Evolutionary conservation across 2,329 filamentous ascomycete species (phyloP), one percentile per base, ranked within the genome.

Genomic region (Xylaria sp.): DNA sequence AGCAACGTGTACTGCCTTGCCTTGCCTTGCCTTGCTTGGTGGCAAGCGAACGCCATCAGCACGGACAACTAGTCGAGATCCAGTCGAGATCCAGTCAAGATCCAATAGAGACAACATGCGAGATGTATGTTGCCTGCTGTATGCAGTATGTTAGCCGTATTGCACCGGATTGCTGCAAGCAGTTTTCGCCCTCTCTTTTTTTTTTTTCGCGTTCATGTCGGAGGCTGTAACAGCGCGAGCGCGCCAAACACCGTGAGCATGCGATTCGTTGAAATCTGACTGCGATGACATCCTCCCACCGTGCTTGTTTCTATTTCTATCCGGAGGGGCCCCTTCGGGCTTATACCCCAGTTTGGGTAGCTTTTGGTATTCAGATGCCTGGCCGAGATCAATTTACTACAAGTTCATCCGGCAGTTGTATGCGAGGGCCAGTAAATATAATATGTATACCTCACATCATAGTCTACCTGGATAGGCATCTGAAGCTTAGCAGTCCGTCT

Each of bases 141-240:
- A 40, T 40, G 10, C 23, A 33, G 33, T 25, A 44, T 21, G 41
- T 49, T 27, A 62, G 38, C 54, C 41, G 37, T 41, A 38, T 29
- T 44, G 10, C 11, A 17, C 31, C 21, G 38, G 31, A 33, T 38
- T 51, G 65, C 67, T 64, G 60, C 60, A 63, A 69, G 53, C 40
- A 55, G 47, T 41, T 73, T 69, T 70, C 67, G 68, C 57, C n/a
- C n/a, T n/a, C n/a, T n/a, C n/a, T n/a, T n/a, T n/a, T n/a, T n/a
- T n/a, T n/a, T n/a, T n/a, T n/a, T n/a, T n/a, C n/a, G n/a, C n/a
- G n/a, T n/a, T n/a, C 60, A 65, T 69, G 68, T 73, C 56, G 68
- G 66, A 72, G 59, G 67, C 61, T 72, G 71, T 71, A 72, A 72
- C 70, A 66, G 23, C n/a, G 21, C 40, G 31, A 17, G n/a, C 29